Conservation (phyloP, 2,329 filamentous ascomycete genomes). For the Stemphylium beticola region DNA sequence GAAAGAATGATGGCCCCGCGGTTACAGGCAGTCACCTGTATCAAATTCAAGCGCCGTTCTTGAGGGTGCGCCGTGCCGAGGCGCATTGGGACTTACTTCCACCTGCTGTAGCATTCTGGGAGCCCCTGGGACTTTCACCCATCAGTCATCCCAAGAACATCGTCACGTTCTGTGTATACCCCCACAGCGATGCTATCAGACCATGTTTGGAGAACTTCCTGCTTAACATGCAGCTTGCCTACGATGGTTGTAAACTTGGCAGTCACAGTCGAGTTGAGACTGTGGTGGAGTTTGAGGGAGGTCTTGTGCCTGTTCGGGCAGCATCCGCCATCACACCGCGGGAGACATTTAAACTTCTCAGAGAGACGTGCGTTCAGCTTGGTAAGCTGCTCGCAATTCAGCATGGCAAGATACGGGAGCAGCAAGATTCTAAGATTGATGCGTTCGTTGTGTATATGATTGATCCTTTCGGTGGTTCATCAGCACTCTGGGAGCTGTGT, state of each 20-base stretch:
- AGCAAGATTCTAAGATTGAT: constrained; percentile 58
- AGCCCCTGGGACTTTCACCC: constrained; percentile 76
- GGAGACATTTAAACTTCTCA: constrained; percentile 38
- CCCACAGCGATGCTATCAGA: constrained; percentile 67
- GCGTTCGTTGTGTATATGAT: constrained; percentile 76
- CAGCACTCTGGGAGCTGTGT: constrained; percentile 70
- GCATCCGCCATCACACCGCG: constrained; percentile 23
- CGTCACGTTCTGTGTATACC: constrained; percentile 72
- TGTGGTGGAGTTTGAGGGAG: constrained; percentile 45
- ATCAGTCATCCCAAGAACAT: constrained; percentile 75
- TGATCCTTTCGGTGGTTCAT: constrained; percentile 68
- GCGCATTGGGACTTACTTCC: constrained; percentile 74
- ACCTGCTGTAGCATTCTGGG: constrained; percentile 79
- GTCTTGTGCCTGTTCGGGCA: constrained; percentile 41
- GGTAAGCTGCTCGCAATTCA: constrained; percentile 49
- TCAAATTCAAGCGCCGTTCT: constrained; percentile 69
- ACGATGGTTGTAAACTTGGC: constrained; percentile 77
- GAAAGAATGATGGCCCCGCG: constrained; percentile 40
- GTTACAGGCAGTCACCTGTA: constrained; percentile 39
- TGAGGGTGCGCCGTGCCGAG: constrained; percentile 75
- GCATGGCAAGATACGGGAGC: constrained; percentile 43
- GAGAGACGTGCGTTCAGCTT: constrained; percentile 48
- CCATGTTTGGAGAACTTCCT: constrained; percentile 70
- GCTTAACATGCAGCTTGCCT: constrained; percentile 70
- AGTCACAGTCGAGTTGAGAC: constrained; percentile 59